Evolutionary conservation across 2,329 filamentous ascomycete species (phyloP), one percentile per base, ranked within the genome.

Genomic region (Diaporthe sp.): DNA sequence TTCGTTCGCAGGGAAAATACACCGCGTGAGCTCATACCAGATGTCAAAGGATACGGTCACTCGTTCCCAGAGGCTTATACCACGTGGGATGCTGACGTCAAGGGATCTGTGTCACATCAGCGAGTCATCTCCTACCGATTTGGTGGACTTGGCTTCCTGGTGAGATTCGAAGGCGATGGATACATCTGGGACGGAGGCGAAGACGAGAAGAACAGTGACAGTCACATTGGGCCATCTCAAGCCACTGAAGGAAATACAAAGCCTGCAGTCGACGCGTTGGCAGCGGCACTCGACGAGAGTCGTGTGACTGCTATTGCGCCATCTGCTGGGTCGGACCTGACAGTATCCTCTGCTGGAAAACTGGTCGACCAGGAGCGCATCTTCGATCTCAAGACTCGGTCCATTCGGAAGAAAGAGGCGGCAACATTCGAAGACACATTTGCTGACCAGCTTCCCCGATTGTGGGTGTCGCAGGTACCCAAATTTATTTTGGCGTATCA

Each of bases 31-130:
- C 79, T 85, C 0, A 90, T 94, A 7, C 77, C 82, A 0, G 85
- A 85, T n/a, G 82, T 94, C 0, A 77, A 78, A 22, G 93, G 92
- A 0, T 93, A 86, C 77, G 92, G 92, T 0, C 92, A 94, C 77
- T 87, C 89, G 0, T 94, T 95, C 77, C 91, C 90, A 0, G 90
- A 93, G 64, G 85, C 86, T 1, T 92, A 93, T 78, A 94, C 93
- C 0, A 89, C 86, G 0, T 94, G 92, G 92, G 87, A 89, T 13
- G 15, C 77, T 0, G 86, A 85, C 0, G 87, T 91, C 0, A 86
- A 84, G 60, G 84, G 85, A 0, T 94, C 92, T 0, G 82, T 82
- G 1, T 90, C 90, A 0, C 91, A 94, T 75, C 92, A 94, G 78
- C 86, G 92, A 2, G 78, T 94, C 10, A 78, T 94, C 1, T 81